Percentiles rank a stretch among this genome's conserved stretches.
phyloP scores from a whole-genome alignment of 2,329 filamentous ascomycete genomes.

The Diaporthe longicolla region DNA sequence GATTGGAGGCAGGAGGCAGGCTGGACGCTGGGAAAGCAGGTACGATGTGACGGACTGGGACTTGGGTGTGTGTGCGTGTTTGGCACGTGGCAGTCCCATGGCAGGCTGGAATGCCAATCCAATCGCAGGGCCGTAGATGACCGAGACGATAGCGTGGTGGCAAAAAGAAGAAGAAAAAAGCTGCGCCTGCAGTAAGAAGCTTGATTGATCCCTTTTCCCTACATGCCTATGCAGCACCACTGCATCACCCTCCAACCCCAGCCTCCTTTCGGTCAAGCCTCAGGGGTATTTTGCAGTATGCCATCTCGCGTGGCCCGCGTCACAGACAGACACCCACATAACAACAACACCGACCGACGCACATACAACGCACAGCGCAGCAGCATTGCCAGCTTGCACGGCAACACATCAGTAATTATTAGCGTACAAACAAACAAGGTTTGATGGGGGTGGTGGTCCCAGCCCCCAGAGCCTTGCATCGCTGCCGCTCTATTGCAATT shows the following conservation, averaged over 20 bases:
- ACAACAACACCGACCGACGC: not conserved
- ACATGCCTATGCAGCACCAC: conserved; percentile 30
- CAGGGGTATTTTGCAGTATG: conserved; percentile 15
- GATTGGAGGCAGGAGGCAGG: conserved; percentile 21
- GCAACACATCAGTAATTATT: not conserved
- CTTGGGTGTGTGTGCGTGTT: not conserved
- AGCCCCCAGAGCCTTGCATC: not conserved
- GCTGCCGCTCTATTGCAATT: conserved; percentile 16
- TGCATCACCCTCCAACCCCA: conserved; percentile 29
- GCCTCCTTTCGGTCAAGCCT: conserved; percentile 31
- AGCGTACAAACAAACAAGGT: conserved; percentile 7
- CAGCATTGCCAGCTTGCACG: not conserved
- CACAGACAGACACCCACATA: not conserved
- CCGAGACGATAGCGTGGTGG: conserved; percentile 14
- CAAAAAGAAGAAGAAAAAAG: not conserved
- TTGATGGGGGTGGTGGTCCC: not conserved
- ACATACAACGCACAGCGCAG: not conserved
- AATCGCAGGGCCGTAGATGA: conserved; percentile 11
- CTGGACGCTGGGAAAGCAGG: too few species aligned
- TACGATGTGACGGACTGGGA: conserved; percentile 4
- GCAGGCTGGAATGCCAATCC: not conserved
- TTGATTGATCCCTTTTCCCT: conserved; percentile 29
- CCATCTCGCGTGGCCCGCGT: conserved; percentile 20
- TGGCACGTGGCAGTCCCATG: conserved; percentile 25
- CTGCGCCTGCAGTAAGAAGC: conserved; percentile 26